phyloP scores from a whole-genome alignment of 805 yeast species.

The Saccharomyces mikatae region DNA sequence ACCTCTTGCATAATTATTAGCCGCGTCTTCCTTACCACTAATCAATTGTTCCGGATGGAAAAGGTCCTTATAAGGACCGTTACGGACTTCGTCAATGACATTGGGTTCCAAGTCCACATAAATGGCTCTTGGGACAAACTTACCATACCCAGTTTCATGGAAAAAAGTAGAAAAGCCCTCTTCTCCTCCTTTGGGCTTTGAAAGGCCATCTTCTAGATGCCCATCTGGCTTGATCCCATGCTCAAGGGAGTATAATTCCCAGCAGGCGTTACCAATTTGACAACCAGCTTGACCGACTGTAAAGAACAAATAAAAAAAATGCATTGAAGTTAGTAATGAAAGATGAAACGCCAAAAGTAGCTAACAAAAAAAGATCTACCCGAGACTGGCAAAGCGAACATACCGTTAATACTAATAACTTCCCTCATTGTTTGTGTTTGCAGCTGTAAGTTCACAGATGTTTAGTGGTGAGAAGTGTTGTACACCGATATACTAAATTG shows the following conservation, averaged over 20 bases:
- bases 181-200: conserved; percentile 79
- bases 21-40: conserved; percentile 94
- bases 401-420: conserved; percentile 78
- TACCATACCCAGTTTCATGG: conserved; percentile 86
- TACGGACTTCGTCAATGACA: conserved; percentile 89
- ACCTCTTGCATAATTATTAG: conserved; percentile 94
- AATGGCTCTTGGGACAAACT: conserved; percentile 90
- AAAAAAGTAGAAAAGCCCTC: conserved; percentile 91
- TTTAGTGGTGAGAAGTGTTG: neutral
- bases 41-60: conserved; percentile 95
- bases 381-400: conserved; percentile 24
- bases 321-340: neutral
- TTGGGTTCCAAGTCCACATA: conserved; percentile 94
- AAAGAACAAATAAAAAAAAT: conserved; percentile 1
- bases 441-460: neutral
- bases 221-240: conserved; percentile 95
- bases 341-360: neutral
- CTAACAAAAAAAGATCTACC: neutral
- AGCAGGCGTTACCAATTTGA: conserved; percentile 94
- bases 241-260: conserved; percentile 92
- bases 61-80: conserved; percentile 76
- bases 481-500: neutral
- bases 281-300: conserved; percentile 76
- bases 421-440: conserved; percentile 51
- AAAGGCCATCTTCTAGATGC: conserved; percentile 57